A percentile compares a stretch with the other conserved stretches of the same genome.
Evolutionary conservation across 1,284 basidiomycete species (phyloP).

Genomic region (Rhodotorula sp.): DNA sequence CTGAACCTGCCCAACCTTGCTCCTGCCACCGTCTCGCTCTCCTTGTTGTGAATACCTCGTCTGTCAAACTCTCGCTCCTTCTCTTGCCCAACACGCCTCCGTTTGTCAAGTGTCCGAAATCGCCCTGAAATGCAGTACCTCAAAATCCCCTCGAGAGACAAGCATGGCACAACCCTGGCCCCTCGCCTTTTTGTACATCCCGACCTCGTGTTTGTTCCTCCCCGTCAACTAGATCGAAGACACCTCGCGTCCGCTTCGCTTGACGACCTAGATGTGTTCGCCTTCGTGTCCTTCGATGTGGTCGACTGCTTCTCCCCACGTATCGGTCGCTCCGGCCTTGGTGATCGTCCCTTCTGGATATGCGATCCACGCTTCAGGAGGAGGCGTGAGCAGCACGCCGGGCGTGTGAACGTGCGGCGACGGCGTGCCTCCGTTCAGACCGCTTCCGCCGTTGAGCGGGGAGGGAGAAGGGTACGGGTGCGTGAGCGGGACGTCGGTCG

Average conservation of each 20-base stretch:
- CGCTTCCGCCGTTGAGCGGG: background rate
- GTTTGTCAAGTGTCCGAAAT: background rate
- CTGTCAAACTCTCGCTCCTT: background rate
- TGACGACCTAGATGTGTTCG: background rate
- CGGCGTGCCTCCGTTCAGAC: background rate
- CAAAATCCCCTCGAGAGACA: too few species aligned
- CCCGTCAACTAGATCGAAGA: too few species aligned
- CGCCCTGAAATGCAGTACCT: background rate
- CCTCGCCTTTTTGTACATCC: too few species aligned
- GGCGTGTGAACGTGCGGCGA: background rate
- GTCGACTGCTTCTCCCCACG: background rate
- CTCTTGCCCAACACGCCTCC: background rate
- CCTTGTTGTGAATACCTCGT: slow-evolving; percentile 10
- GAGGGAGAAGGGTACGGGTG: background rate
- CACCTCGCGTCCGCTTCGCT: too few species aligned
- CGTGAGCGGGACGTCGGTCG: background rate
- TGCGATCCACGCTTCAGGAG: background rate
- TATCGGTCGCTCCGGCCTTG: slow-evolving; percentile 1
- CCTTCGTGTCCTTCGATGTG: background rate
- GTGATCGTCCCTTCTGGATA: background rate
- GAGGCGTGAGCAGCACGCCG: background rate
- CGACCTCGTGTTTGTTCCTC: too few species aligned
- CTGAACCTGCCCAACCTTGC: background rate
- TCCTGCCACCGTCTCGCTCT: background rate
- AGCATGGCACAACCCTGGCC: too few species aligned